A percentile compares a stretch with the other conserved stretches of the same genome.
Conservation (phyloP, 2,329 filamentous ascomycete genomes). For the Teratosphaeria epicoccoides region DNA sequence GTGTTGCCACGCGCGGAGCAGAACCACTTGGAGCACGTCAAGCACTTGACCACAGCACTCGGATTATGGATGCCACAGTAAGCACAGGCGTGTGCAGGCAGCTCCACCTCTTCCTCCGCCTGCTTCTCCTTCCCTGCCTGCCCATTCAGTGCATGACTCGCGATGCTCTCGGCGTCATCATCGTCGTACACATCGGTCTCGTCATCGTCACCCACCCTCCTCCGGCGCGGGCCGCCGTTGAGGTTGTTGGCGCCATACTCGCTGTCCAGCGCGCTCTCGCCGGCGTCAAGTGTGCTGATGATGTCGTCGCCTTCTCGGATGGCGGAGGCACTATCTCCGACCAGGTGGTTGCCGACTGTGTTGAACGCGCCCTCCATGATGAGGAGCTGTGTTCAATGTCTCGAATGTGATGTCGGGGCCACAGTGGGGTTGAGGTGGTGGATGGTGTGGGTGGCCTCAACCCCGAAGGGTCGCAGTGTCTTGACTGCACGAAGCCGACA, state of each 20-base stretch:
- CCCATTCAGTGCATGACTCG: slow-evolving; percentile 64
- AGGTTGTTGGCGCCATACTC: slow-evolving; percentile 46
- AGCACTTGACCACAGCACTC: slow-evolving; percentile 88
- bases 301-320: slow-evolving; percentile 76
- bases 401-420: not conserved
- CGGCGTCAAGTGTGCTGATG: slow-evolving; percentile 34
- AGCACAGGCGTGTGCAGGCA: slow-evolving; percentile 92
- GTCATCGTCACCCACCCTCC: slow-evolving; percentile 79
- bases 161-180: slow-evolving; percentile 54
- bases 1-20: slow-evolving; percentile 95
- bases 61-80: slow-evolving; percentile 96
- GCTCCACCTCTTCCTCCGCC: slow-evolving; percentile 74
- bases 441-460: not conserved
- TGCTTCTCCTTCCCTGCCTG: slow-evolving; percentile 35
- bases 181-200: slow-evolving; percentile 76
- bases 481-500: not conserved
- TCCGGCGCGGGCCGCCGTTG: slow-evolving; percentile 49
- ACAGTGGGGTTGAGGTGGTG: not conserved
- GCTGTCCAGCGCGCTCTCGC: slow-evolving; percentile 71
- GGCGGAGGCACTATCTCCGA: slow-evolving; percentile 71
- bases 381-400: not conserved
- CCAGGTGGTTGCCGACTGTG: slow-evolving; percentile 74
- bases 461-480: not conserved
- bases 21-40: slow-evolving; percentile 96
- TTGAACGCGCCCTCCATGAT: slow-evolving; percentile 80